Base-by-base conservation (phyloP, 2,329 filamentous ascomycete genomes). In the Xylariaceae sp. region DNA sequence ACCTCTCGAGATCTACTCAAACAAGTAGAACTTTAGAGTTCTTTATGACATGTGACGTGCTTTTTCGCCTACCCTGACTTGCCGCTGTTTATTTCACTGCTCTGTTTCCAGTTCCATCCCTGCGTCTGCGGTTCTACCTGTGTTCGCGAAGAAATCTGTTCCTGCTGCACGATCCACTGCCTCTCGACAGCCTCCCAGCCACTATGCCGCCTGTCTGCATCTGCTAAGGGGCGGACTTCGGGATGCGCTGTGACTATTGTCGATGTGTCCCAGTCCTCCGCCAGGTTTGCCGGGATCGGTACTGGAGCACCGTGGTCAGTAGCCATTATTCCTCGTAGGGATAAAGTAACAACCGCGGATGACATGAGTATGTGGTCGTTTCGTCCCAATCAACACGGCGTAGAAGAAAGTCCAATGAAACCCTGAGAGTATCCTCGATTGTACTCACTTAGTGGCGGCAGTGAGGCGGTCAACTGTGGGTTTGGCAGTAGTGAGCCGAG, bases 151-250 rank as follows among this genome's bases (percentile, higher is more conserved):
- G n/a, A n/a, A n/a, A n/a, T n/a, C n/a, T 32, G n/a, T 17, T 43
- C 36, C 24, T 45, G 42, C 29, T 42, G 42, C 13, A 22, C 39
- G 9, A 18, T 35, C 57, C 56, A 59, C 31, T 41, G 41, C 45
- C 41, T 52, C 41, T 57, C 54, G 9, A 59, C 54, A 6, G 50
- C 42, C 9, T 49, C 52, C 56, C 55, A 58, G 4, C 56, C 57
- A 33, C 51, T 59, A 9, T 59, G 54, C 4, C 55, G 48, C 19
- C 54, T 48, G 28, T 60, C 55, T 11, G 11, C 6, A 6, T 26
- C 22, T 11, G 6, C 22, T 11, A 26, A 26, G 22, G 22, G 22
- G 6, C 22, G 22, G 22, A 26, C 22, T 11, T 26, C 22, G 6
- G 22, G 22, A 11, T 26, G 22, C 22, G 22, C 22, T 11, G 22